Conservation (phyloP, 192 early-diverging fungal species). For the Entomortierella lignicola region DNA sequence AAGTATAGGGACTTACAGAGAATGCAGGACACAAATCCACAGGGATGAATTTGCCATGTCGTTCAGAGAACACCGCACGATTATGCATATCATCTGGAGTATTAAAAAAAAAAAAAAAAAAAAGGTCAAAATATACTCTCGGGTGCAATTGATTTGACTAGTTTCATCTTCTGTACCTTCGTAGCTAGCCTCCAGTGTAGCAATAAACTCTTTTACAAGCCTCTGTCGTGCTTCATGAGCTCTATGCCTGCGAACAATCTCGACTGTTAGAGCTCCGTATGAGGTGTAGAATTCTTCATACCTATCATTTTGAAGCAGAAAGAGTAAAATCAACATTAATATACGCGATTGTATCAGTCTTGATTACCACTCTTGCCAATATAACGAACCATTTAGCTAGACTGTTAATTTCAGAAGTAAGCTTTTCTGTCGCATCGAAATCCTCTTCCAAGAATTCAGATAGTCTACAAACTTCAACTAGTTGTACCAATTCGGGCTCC, state of each 20-base stretch:
- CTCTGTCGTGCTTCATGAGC: slow-evolving; percentile 26
- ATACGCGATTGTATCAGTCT: no score
- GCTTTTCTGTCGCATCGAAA: slow-evolving; percentile 38
- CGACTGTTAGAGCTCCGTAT: slow-evolving; percentile 44
- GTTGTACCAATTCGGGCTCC: slow-evolving; percentile 22
- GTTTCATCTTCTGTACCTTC: not conserved
- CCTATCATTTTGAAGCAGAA: slow-evolving; percentile 11
- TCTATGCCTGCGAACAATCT: slow-evolving; percentile 47
- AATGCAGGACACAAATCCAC: slow-evolving; percentile 47
- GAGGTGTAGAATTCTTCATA: slow-evolving; percentile 55
- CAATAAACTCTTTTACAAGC: slow-evolving; percentile 29
- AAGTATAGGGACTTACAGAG: slow-evolving; percentile 15
- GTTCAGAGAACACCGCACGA: slow-evolving; percentile 36
- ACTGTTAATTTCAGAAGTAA: slow-evolving; percentile 34
- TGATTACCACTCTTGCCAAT: not conserved
- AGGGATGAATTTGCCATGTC: slow-evolving; percentile 41
- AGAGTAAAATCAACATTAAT: not conserved
- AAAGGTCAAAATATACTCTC: not conserved
- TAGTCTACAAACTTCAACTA: slow-evolving; percentile 8
- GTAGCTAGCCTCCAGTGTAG: slow-evolving; percentile 17
- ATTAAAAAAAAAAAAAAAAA: not conserved
- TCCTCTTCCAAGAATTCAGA: slow-evolving; percentile 22
- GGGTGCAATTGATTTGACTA: not conserved
- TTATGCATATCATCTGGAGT: slow-evolving; percentile 29
- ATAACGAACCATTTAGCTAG: slow-evolving; percentile 44